phyloP scores from a whole-genome alignment of 306 rosid genomes.

The Trifolium subterraneum region DNA sequence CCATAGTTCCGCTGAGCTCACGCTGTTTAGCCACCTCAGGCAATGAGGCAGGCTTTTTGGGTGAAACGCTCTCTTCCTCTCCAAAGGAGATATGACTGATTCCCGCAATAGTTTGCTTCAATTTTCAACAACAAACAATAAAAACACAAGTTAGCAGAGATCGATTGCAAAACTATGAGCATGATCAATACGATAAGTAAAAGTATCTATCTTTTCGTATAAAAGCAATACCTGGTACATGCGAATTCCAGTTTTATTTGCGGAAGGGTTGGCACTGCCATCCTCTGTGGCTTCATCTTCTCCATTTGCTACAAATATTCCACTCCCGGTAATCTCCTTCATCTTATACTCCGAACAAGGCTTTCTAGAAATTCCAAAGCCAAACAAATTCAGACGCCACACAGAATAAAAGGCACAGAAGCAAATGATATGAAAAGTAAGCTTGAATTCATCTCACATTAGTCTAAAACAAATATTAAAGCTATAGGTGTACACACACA shows the following conservation, averaged over 20 bases:
- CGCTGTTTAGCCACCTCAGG: constrained; percentile 99
- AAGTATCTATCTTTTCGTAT: neutral
- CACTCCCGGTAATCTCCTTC: constrained; percentile 99
- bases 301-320: constrained; percentile 73
- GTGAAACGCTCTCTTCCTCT: constrained; percentile 78
- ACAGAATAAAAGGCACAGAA: neutral
- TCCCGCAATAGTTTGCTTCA: constrained; percentile 86
- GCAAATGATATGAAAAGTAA: neutral
- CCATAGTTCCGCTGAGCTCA: constrained; percentile 91
- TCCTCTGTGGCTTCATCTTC: constrained; percentile 66
- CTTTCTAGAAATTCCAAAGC: constrained; percentile 61
- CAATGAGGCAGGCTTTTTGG: constrained; percentile 72
- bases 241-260: constrained; percentile 77
- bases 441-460: constrained; percentile 10
- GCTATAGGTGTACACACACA: neutral
- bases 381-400: constrained; percentile 40
- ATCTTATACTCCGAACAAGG: constrained; percentile 92
- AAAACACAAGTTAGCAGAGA: constrained; percentile 35
- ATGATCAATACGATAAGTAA: neutral
- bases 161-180: neutral
- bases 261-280: constrained; percentile 60
- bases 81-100: constrained; percentile 95
- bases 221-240: constrained; percentile 84
- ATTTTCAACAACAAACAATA: constrained; percentile 40
- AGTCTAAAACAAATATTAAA: constrained; percentile 17